Conservation (phyloP, 1,284 basidiomycete genomes). For the Apiotrichum veenhuisii region DNA sequence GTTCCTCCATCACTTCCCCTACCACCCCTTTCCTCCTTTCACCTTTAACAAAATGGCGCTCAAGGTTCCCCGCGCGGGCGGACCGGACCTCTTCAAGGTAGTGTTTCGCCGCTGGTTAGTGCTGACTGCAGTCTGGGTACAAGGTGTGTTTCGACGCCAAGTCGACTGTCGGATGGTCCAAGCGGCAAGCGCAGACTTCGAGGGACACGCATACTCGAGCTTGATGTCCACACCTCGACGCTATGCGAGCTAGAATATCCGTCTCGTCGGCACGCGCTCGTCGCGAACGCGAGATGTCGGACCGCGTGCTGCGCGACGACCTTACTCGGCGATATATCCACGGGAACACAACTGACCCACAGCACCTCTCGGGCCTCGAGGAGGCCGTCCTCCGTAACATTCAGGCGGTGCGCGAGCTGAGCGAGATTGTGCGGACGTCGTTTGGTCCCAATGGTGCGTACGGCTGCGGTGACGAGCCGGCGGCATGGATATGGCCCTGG, state of each 20-base stretch:
- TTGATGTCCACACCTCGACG: background rate
- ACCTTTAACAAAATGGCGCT: conserved; percentile 12
- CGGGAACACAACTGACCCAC: conserved; percentile 5
- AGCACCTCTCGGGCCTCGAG: conserved; percentile 86
- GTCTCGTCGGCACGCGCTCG: background rate
- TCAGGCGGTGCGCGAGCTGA: conserved; percentile 87
- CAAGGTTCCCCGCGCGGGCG: conserved; percentile 75
- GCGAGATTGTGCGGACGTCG: conserved; percentile 91
- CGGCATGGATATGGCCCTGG: too few species aligned
- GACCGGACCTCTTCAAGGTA: conserved; percentile 83
- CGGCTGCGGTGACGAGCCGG: too few species aligned
- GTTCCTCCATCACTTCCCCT: background rate
- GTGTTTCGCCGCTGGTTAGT: conserved; percentile 13
- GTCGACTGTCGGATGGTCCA: background rate
- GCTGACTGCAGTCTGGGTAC: conserved; percentile 13
- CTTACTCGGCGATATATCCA: too few species aligned
- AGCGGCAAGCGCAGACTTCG: background rate
- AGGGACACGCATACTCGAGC: background rate
- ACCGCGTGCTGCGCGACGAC: too few species aligned
- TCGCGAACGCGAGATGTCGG: too few species aligned
- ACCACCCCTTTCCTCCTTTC: background rate
- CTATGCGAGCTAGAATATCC: background rate
- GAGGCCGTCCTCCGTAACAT: conserved; percentile 94
- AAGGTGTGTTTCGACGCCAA: conserved; percentile 14
- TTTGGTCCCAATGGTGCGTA: conserved; percentile 91